A percentile compares a stretch with the other conserved stretches of the same genome.
These are phyloP conservation scores for Rhamnella rubrinervis DNA, from an alignment of 331 rosid genomes.

Conservation along the genomic window DNA sequence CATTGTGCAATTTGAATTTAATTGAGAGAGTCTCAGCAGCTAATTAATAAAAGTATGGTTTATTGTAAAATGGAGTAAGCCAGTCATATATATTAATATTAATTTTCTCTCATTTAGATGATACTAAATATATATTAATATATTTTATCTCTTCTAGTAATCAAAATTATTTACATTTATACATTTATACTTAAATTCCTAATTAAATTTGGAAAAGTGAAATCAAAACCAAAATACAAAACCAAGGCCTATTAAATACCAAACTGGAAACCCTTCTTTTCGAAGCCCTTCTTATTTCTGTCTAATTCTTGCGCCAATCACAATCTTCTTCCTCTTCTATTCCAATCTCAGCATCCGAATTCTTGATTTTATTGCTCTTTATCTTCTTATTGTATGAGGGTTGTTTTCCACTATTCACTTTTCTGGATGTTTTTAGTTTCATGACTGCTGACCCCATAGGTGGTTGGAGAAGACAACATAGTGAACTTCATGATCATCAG, in stretches of 20 bases:
- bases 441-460: slow-evolving; percentile 36
- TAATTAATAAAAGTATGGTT: no score
- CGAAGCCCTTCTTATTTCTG: not conserved
- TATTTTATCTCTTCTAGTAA: no score
- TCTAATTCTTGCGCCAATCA: not conserved
- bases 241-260: slow-evolving; percentile 1
- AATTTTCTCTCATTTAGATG: no score
- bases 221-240: not conserved
- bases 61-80: no score
- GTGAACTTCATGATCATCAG: slow-evolving; percentile 36
- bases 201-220: no score
- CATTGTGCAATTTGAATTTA: no score
- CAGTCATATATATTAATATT: no score
- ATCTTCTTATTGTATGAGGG: not conserved
- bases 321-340: not conserved
- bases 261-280: not conserved
- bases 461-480: slow-evolving; percentile 55
- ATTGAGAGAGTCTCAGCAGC: no score
- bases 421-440: not conserved
- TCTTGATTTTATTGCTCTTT: not conserved
- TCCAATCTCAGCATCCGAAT: not conserved
- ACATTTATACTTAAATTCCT: no score
- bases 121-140: no score
- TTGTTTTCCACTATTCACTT: not conserved
- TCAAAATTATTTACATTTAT: no score